Evolutionary conservation across 228 moss, liverwort and hornwort genomes (phyloP).

Genomic region (Sphagnum fallax): DNA sequence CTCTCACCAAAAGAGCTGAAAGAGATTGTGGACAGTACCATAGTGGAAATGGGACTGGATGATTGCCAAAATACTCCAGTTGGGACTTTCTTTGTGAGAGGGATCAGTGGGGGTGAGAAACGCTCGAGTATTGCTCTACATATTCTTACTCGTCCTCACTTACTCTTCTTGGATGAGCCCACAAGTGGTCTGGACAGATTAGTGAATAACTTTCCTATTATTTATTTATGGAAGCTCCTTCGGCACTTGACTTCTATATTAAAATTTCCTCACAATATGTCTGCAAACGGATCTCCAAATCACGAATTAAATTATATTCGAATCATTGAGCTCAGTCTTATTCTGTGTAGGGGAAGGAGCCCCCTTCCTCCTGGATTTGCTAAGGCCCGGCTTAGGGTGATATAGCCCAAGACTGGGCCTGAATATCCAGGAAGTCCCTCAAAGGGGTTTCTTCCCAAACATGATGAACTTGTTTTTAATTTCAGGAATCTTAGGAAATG

Average conservation of each 20-base stretch:
- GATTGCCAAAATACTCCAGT: conserved; percentile 43
- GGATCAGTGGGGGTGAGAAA: conserved; percentile 49
- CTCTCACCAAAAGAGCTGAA: conserved; percentile 23
- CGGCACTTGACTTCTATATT: neutral
- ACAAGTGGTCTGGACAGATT: conserved; percentile 55
- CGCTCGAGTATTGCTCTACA: conserved; percentile 51
- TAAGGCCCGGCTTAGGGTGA: too few species aligned
- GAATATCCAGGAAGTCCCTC: too few species aligned
- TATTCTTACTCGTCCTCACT: conserved; percentile 50
- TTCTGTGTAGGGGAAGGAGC: neutral
- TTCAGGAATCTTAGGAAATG: too few species aligned
- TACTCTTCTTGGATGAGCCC: conserved; percentile 49
- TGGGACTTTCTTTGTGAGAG: conserved; percentile 43
- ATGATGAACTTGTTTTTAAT: too few species aligned
- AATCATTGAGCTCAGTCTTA: neutral
- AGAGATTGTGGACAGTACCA: conserved; percentile 38
- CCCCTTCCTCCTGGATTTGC: too few species aligned
- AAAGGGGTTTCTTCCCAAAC: too few species aligned
- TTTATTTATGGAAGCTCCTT: neutral
- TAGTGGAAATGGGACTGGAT: conserved; percentile 41
- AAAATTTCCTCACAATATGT: neutral
- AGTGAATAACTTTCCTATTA: neutral
- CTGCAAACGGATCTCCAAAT: neutral
- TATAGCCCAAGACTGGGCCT: too few species aligned
- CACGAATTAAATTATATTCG: neutral